Evolutionary conservation across 164 flowering plant species (phyloP).

Genomic region (Umbilicus rupestris): DNA sequence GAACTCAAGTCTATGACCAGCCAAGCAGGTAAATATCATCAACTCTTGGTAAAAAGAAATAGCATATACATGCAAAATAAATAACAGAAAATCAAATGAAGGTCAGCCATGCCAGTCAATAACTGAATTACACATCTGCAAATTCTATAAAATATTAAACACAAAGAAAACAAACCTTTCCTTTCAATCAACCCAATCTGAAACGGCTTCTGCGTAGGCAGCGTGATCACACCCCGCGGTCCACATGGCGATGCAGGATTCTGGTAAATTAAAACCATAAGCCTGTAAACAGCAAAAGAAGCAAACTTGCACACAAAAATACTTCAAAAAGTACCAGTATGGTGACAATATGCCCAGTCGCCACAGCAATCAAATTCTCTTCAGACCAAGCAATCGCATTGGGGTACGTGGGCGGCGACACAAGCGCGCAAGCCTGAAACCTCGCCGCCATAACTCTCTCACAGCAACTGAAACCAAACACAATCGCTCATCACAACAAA

Average conservation of each 20-base stretch:
- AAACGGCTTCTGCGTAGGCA: conserved; percentile 40
- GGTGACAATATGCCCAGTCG: conserved; percentile 61
- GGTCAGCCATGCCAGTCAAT: neutral
- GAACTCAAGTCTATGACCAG: conserved; percentile 41
- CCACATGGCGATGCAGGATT: conserved; percentile 60
- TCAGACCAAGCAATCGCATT: conserved; percentile 81
- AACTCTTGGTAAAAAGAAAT: too few species aligned
- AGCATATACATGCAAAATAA: neutral
- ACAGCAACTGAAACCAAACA: neutral
- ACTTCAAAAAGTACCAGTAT: conserved; percentile 36
- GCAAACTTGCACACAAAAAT: neutral
- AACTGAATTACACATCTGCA: neutral
- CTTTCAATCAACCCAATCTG: conserved; percentile 48
- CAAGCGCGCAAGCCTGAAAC: conserved; percentile 51
- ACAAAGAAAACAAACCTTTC: conserved; percentile 29
- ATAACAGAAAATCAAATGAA: too few species aligned
- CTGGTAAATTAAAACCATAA: conserved; percentile 21
- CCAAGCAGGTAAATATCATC: neutral
- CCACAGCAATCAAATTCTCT: conserved; percentile 80
- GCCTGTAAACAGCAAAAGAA: neutral
- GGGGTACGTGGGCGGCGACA: conserved; percentile 53
- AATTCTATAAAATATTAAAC: neutral
- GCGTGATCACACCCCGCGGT: conserved; percentile 59
- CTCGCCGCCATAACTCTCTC: conserved; percentile 25
- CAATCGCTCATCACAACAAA: neutral